Evolutionary conservation across 2,329 filamentous ascomycete species (phyloP).

Genomic region (Paecilomyces fulvus): DNA sequence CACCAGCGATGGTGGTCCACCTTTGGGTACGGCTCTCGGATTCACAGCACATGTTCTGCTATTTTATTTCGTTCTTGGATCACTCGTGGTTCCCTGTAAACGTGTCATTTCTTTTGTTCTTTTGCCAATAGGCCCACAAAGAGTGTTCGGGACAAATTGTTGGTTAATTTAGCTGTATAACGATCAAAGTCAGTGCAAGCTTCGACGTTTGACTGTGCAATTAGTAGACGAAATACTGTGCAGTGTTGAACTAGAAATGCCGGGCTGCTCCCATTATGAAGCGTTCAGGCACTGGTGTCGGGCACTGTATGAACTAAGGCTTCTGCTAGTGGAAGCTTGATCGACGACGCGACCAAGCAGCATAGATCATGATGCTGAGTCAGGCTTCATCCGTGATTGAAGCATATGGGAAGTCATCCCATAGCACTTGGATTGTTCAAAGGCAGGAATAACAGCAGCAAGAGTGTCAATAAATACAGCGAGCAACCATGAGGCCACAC

Average conservation of each 20-base stretch:
- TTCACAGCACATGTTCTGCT: background rate
- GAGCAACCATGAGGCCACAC: slow-evolving; percentile 5
- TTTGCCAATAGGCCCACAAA: background rate
- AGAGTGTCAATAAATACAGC: background rate
- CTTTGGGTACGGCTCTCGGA: slow-evolving; percentile 19
- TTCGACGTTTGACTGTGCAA: background rate
- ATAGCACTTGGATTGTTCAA: background rate
- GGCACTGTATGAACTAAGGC: background rate
- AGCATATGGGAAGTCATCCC: background rate
- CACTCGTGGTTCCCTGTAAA: background rate
- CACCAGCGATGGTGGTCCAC: slow-evolving; percentile 41
- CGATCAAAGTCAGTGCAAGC: background rate
- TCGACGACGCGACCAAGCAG: background rate
- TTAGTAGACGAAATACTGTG: background rate
- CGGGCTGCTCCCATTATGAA: background rate
- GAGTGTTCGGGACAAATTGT: background rate
- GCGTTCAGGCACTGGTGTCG: background rate
- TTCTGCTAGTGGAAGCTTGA: background rate
- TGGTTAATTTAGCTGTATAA: background rate
- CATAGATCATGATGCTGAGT: background rate
- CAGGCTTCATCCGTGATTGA: background rate
- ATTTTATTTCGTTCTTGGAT: background rate
- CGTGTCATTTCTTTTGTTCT: background rate
- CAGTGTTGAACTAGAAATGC: background rate
- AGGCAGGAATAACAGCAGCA: background rate